Base-by-base conservation (phyloP, 2,329 filamentous ascomycete species). In the Fusarium floridanum region DNA sequence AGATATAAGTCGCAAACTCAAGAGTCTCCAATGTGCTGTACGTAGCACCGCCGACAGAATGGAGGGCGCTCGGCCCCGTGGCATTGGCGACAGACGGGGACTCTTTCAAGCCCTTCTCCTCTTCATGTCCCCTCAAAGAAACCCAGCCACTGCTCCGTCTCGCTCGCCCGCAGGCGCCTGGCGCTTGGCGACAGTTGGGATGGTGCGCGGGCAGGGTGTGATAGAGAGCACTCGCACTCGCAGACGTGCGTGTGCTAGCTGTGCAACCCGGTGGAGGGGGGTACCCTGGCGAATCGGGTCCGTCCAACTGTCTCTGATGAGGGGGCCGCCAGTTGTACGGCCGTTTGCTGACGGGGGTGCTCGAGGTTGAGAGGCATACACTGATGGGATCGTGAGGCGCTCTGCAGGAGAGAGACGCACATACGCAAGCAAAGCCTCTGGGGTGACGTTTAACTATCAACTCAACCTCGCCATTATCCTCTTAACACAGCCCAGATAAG, bases 141-240 rank as follows among this genome's bases (percentile, higher is more conserved):
- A 27, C 41, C 17, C 57, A 48, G 22, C 48, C 63, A 50, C 68
- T 70, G 48, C 39, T 61, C 68, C 45, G 41, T 41, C 64, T 64
- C 56, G 53, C 43, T 67, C 37, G 22, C 55, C 34, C 55, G 20
- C 55, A 60, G 67, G 72, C 72, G 72, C 61, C 63, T 75, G 63
- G 72, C 72, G 72, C 72, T 75, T 75, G 72, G 66, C 69, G 72
- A 73, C 69, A 75, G 69, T 55, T 75, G 66, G 56, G 72, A 64
- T 75, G 72, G 72, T 75, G 72, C 67, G 69, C 36, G 63, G 60
- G 62, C 56, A 67, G 62, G 68, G 68, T 61, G 69, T 73, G 66
- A 67, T 60, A 32, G 60, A 67, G 61, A 37, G 60, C 48, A 71
- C 64, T 64, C 39, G 43, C 66, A 57, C 64, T 64, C 39, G 50